Conservation (phyloP, 2,329 filamentous ascomycete genomes). For the Calycina herbarum region DNA sequence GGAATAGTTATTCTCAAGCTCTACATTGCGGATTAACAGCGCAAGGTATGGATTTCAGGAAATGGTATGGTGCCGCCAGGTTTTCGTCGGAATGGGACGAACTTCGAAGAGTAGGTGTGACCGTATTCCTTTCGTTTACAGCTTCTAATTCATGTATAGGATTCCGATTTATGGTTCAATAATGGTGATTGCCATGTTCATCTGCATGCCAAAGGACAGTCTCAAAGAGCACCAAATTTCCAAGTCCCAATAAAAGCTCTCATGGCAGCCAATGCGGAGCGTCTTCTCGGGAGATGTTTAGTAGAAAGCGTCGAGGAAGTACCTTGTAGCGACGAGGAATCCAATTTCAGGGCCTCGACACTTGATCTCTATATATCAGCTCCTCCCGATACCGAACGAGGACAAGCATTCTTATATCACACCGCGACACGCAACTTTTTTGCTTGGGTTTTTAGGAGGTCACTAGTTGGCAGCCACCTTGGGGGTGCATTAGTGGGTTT, state of each 20-base stretch:
- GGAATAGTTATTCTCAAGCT: constrained; percentile 20
- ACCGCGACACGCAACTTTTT: constrained; percentile 73
- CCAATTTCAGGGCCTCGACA: constrained; percentile 12
- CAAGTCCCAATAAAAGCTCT: constrained; percentile 61
- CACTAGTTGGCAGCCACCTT: constrained; percentile 67
- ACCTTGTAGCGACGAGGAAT: constrained; percentile 15
- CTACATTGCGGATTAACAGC: constrained; percentile 16
- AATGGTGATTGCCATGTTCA: constrained; percentile 70
- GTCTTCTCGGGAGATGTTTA: constrained; percentile 57
- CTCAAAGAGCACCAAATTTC: constrained; percentile 66
- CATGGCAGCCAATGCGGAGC: constrained; percentile 56
- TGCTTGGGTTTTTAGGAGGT: constrained; percentile 65
- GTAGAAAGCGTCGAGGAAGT: constrained; percentile 25
- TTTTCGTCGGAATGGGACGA: constrained; percentile 44
- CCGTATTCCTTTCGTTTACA: background rate
- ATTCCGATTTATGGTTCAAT: constrained; percentile 68
- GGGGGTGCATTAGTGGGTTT: constrained; percentile 64
- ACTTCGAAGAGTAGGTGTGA: constrained; percentile 43
- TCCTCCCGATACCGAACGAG: constrained; percentile 52
- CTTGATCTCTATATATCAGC: constrained; percentile 70
- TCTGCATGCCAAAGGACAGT: constrained; percentile 65
- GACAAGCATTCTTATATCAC: constrained; percentile 61
- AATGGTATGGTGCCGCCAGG: constrained; percentile 41
- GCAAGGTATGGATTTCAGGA: constrained; percentile 33
- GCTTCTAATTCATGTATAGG: constrained; percentile 47